These are phyloP conservation scores for Rutstroemia sp. DNA, from an alignment of 2,329 filamentous ascomycete genomes.

Conservation along the genomic window DNA sequence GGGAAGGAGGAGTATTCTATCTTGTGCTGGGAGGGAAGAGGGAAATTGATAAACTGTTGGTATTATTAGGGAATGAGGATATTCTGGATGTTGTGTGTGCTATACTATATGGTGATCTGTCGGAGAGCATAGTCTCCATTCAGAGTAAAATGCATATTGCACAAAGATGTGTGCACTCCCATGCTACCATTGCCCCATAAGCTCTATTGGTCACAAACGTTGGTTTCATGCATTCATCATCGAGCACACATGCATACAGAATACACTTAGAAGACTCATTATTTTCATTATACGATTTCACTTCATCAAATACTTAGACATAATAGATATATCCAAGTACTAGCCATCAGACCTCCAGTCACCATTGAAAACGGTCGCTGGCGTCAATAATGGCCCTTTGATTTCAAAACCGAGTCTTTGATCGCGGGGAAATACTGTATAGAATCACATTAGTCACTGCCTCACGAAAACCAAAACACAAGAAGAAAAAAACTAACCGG, in stretches of 20 bases:
- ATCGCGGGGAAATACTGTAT: slow-evolving; percentile 5
- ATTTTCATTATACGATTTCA: neutral
- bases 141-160: too few relatives aligned
- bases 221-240: too few relatives aligned
- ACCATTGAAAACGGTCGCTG: neutral
- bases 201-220: too few relatives aligned
- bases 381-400: neutral
- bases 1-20: neutral
- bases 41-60: neutral
- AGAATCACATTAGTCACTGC: too few relatives aligned
- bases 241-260: too few relatives aligned
- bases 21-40: neutral
- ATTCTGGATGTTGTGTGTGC: too few relatives aligned
- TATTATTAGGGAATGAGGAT: neutral
- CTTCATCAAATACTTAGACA: neutral
- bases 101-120: too few relatives aligned
- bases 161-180: too few relatives aligned
- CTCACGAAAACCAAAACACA: too few relatives aligned
- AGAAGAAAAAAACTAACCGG: slow-evolving; percentile 14
- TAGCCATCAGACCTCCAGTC: neutral
- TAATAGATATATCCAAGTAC: neutral
- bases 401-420: neutral
- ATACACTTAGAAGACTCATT: too few relatives aligned
- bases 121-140: too few relatives aligned
- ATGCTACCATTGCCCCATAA: too few relatives aligned